These are phyloP conservation scores for Gyromitra esculenta DNA, from an alignment of 2,329 filamentous ascomycete species.

Conservation along the genomic window DNA sequence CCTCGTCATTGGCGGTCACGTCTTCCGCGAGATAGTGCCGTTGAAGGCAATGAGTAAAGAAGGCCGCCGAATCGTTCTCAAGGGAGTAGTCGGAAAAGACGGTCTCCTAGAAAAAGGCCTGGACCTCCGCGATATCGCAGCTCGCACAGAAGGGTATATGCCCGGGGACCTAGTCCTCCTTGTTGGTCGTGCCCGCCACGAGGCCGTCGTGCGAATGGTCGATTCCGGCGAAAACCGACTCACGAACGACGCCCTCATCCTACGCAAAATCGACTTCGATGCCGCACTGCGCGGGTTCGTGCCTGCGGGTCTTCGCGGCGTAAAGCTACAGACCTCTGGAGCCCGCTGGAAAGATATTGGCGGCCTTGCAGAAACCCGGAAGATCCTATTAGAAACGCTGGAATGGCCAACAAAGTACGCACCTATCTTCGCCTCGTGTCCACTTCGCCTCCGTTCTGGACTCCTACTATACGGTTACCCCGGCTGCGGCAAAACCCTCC, in stretches of 20 bases:
- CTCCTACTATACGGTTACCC: constrained; percentile 93
- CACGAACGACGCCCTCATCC: constrained; percentile 66
- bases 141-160: constrained; percentile 97
- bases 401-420: constrained; percentile 98
- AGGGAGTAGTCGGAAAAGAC: constrained; percentile 70
- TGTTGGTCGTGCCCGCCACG: constrained; percentile 86
- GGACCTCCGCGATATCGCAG: constrained; percentile 91
- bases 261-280: constrained; percentile 80
- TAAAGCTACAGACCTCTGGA: constrained; percentile 89
- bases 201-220: constrained; percentile 88
- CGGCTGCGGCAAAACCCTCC: constrained; percentile 93
- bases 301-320: constrained; percentile 91
- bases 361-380: constrained; percentile 83
- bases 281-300: constrained; percentile 90
- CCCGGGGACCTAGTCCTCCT: constrained; percentile 89
- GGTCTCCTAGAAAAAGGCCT: constrained; percentile 73
- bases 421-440: constrained; percentile 95
- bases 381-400: constrained; percentile 91
- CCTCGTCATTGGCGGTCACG: constrained; percentile 87
- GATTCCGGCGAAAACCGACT: constrained; percentile 63
- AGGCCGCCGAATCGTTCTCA: constrained; percentile 81
- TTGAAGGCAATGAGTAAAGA: constrained; percentile 94
- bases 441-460: constrained; percentile 90
- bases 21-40: constrained; percentile 88
- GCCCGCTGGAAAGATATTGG: constrained; percentile 94